Evolutionary conservation across 352 stramenopile genomes (phyloP).

Genomic region (Phytopythium oedochilum): DNA sequence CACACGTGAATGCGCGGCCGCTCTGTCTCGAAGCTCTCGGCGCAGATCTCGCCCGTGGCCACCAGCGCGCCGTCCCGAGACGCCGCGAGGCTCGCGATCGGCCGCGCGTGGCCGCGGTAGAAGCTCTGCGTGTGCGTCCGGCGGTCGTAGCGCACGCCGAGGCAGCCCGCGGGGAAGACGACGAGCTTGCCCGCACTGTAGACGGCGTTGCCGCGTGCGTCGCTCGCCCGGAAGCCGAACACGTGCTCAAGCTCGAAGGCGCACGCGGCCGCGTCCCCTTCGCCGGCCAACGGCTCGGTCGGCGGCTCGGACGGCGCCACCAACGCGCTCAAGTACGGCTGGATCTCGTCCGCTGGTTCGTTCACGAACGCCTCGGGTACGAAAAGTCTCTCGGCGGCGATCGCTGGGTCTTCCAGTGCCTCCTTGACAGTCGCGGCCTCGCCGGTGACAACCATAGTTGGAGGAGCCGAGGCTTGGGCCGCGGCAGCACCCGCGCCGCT

Average conservation of each 20-base stretch:
- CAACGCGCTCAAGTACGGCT: constrained; percentile 62
- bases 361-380: constrained; percentile 57
- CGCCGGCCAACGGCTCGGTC: constrained; percentile 26
- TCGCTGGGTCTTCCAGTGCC: constrained; percentile 30
- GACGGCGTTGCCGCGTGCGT: constrained; percentile 52
- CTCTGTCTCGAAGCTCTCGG: constrained; percentile 44
- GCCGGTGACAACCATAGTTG: neutral
- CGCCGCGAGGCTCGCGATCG: constrained; percentile 50
- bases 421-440: constrained; percentile 8
- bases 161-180: constrained; percentile 47
- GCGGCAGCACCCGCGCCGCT: constrained; percentile 6
- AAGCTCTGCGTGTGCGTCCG: constrained; percentile 64
- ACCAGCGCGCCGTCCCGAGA: constrained; percentile 50
- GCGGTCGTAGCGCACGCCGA: constrained; percentile 72
- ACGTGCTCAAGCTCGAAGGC: constrained; percentile 61
- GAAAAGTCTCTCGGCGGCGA: constrained; percentile 49
- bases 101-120: constrained; percentile 47
- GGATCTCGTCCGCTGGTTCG: constrained; percentile 36
- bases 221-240: constrained; percentile 54
- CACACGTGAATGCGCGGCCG: constrained; percentile 67
- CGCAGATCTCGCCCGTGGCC: constrained; percentile 71
- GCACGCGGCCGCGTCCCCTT: constrained; percentile 28
- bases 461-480: neutral
- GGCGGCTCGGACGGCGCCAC: constrained; percentile 38
- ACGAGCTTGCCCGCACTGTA: constrained; percentile 69